phyloP scores from a whole-genome alignment of 1,284 basidiomycete genomes.

The Fomitopsis schrenkii region DNA sequence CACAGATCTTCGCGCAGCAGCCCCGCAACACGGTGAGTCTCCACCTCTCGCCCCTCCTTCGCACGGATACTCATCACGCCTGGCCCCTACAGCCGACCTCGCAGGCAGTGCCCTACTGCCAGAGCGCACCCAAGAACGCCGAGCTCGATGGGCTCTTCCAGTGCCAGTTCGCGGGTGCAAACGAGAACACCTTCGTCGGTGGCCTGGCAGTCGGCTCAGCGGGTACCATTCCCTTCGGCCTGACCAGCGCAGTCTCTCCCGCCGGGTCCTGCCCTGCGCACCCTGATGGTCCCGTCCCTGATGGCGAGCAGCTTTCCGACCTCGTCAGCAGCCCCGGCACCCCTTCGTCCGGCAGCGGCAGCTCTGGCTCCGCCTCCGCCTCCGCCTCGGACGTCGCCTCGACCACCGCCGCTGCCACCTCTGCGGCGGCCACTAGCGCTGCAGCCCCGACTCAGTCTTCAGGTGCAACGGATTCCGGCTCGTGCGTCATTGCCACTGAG shows the following conservation, averaged over 20 bases:
- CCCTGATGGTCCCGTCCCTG: conserved; percentile 36
- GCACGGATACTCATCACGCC: neutral
- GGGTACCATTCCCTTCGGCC: conserved; percentile 37
- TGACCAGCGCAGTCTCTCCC: conserved; percentile 28
- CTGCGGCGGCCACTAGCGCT: neutral
- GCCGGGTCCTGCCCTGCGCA: conserved; percentile 38
- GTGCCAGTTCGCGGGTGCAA: conserved; percentile 35
- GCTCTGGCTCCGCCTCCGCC: conserved; percentile 11
- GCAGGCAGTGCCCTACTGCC: conserved; percentile 35
- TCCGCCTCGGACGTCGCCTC: conserved; percentile 1
- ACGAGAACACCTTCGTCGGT: conserved; percentile 31
- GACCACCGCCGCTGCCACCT: conserved; percentile 10
- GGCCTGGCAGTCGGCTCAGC: conserved; percentile 22
- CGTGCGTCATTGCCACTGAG: conserved; percentile 4
- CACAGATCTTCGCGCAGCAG: conserved; percentile 61
- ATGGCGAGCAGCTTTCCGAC: conserved; percentile 47
- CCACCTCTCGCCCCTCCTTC: neutral
- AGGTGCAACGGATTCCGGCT: neutral
- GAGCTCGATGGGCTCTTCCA: conserved; percentile 41
- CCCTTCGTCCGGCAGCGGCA: neutral
- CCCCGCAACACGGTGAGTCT: conserved; percentile 41
- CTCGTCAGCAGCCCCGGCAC: conserved; percentile 41
- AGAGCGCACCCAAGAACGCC: conserved; percentile 33
- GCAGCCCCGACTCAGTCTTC: neutral
- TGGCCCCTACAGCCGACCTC: conserved; percentile 28